These are phyloP conservation scores for Fusarium metavorans DNA, from an alignment of 2,329 filamentous ascomycete species.

Conservation along the genomic window DNA sequence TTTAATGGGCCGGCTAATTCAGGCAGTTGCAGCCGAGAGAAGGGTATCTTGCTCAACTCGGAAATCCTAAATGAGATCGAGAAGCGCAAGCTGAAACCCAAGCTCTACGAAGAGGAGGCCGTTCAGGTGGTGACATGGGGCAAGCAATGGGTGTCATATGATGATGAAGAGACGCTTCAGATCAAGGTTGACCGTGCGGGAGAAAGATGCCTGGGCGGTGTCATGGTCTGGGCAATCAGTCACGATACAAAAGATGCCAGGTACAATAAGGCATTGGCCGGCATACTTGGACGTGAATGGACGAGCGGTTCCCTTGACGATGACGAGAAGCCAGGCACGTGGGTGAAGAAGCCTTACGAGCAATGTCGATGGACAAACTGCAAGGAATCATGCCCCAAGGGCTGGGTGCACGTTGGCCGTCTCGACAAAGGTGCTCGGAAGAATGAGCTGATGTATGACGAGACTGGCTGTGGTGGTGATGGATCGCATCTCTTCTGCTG, in stretches of 20 bases:
- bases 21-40: constrained; percentile 5
- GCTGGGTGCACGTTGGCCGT: constrained; percentile 12
- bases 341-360: neutral
- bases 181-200: constrained; percentile 8
- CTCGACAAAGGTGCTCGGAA: neutral
- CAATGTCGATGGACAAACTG: constrained; percentile 22
- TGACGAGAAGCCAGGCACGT: neutral
- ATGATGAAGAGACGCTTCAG: constrained; percentile 16
- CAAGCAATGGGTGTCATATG: constrained; percentile 15
- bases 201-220: constrained; percentile 10
- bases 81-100: neutral
- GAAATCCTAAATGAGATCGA: neutral
- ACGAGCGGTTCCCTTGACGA: neutral
- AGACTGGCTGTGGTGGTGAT: constrained; percentile 14
- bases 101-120: constrained; percentile 1
- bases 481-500: constrained; percentile 17
- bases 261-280: constrained; percentile 8
- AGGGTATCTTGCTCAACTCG: constrained; percentile 7
- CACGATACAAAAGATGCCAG: constrained; percentile 17
- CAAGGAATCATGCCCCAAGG: constrained; percentile 15
- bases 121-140: constrained; percentile 3
- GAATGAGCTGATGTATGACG: constrained; percentile 18
- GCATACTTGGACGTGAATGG: neutral
- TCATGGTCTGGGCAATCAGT: constrained; percentile 30
- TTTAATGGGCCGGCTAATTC: neutral